Base-by-base conservation (phyloP, 202 grass and related monocot species). In the Bolboschoenoplectus hybrid region DNA sequence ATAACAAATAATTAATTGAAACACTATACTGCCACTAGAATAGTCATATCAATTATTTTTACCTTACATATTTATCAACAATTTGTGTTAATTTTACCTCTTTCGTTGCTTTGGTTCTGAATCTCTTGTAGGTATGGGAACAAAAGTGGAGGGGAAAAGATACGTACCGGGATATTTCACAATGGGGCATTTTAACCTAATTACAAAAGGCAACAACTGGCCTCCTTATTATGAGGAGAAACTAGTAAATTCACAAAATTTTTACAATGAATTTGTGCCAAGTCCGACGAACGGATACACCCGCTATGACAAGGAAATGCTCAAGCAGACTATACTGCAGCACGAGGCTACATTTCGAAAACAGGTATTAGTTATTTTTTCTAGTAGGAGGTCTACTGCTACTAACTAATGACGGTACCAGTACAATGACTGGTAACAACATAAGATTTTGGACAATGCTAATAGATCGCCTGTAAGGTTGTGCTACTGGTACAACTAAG, bases 261-360 rank as follows among this genome's bases (percentile, higher is more conserved):
- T 84, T 8, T 79, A 61, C 74, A 86, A 88, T 50, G 88, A 66
- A 67, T 90, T 88, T 78, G 82, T 80, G 72, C 83, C 85, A 32
- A 81, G 65, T 74, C 81, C 88, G 16, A 65, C 65, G 35, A 86
- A 91, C 84, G 91, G 89, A 71, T 91, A 78, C 63, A 63, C 88
- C 53, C 81, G 87, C 63, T 85, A 88, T 20, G 88, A 90, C 40
- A 90, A 93, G 64, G 87, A 95, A 88, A 89, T 87, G 83, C 26
- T 97, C 53, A 97, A 91, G 83, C 87, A 73, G 84, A 95, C 81
- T 81, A 93, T 97, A 87, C 91, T 97, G 80, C 82, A 86, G 66
- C 95, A 97, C 63, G 95, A 97, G 81, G 91, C 87, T 70, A 97
- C 85, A 83, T 97, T 97, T 69, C 82, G 76, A 26, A 92, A 89